phyloP scores from a whole-genome alignment of 75 land plant species.

The Ceratopteris richardii region DNA sequence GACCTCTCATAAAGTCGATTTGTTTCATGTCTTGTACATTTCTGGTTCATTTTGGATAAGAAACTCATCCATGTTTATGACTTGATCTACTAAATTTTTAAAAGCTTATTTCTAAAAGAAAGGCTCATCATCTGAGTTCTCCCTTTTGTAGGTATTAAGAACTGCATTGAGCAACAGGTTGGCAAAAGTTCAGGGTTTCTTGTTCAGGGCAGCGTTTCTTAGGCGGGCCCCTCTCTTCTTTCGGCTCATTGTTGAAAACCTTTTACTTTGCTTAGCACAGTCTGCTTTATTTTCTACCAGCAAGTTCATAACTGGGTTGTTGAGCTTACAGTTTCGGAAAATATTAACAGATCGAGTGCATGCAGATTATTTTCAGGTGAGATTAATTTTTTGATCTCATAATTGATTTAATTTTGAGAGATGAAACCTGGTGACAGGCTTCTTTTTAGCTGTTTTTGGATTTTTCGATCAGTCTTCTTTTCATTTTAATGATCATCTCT shows the following conservation, averaged over 20 bases:
- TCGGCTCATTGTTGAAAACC: constrained; percentile 78
- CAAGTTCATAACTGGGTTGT: constrained; percentile 77
- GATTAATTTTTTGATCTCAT: background rate
- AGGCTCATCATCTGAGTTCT: too few species aligned
- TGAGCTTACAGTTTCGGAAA: constrained; percentile 79
- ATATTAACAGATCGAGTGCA: constrained; percentile 85
- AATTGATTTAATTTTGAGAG: background rate
- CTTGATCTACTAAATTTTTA: too few species aligned
- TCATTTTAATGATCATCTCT: background rate
- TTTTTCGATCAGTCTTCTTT: background rate
- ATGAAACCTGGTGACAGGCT: too few species aligned
- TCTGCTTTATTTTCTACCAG: constrained; percentile 84
- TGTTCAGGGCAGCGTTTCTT: constrained; percentile 90
- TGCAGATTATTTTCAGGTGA: constrained; percentile 90
- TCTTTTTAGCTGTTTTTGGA: too few species aligned
- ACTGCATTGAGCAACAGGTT: constrained; percentile 83
- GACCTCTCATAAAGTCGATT: too few species aligned
- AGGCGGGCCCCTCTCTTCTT: constrained; percentile 70
- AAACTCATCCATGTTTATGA: too few species aligned
- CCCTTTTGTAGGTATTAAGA: constrained; percentile 56
- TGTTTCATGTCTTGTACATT: too few species aligned
- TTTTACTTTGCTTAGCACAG: constrained; percentile 72
- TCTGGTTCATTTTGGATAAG: too few species aligned
- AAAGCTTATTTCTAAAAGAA: too few species aligned
- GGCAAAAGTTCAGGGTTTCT: constrained; percentile 90